A percentile compares a stretch with the other conserved stretches of the same genome.
These are phyloP conservation scores for Neurospora africana DNA, from an alignment of 495 filamentous ascomycete genomes.

Conservation along the genomic window DNA sequence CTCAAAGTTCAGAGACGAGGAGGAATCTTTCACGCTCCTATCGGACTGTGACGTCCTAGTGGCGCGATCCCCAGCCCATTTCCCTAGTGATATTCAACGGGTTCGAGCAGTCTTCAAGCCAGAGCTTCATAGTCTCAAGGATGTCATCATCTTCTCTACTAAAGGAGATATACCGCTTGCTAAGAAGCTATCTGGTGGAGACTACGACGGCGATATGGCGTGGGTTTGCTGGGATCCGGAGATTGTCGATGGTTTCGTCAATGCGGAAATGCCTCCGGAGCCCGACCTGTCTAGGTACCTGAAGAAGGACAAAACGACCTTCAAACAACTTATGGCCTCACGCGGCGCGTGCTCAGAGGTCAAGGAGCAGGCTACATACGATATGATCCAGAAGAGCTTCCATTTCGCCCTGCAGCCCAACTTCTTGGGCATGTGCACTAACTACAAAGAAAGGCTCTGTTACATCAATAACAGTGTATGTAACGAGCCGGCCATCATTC, in stretches of 20 bases:
- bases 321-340: constrained; percentile 31
- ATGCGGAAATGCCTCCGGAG: constrained; percentile 48
- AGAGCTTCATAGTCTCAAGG: constrained; percentile 64
- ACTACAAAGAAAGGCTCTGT: constrained; percentile 58
- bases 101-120: constrained; percentile 46
- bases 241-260: constrained; percentile 65
- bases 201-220: constrained; percentile 86
- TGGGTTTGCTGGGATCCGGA: constrained; percentile 85
- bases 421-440: constrained; percentile 64
- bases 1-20: constrained; percentile 43
- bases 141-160: constrained; percentile 78
- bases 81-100: constrained; percentile 76
- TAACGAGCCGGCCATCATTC: constrained; percentile 40
- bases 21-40: constrained; percentile 46
- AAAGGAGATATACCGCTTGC: constrained; percentile 63
- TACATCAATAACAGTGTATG: constrained; percentile 52
- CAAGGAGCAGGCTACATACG: constrained; percentile 14
- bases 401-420: constrained; percentile 54
- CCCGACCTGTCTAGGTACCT: constrained; percentile 46
- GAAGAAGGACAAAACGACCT: constrained; percentile 43
- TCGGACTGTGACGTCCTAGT: constrained; percentile 70
- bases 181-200: constrained; percentile 76
- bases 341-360: background rate
- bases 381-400: constrained; percentile 47
- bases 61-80: constrained; percentile 70